These are phyloP conservation scores for Neofusicoccum sp. DNA, from an alignment of 2,329 filamentous ascomycete species.

Conservation along the genomic window DNA sequence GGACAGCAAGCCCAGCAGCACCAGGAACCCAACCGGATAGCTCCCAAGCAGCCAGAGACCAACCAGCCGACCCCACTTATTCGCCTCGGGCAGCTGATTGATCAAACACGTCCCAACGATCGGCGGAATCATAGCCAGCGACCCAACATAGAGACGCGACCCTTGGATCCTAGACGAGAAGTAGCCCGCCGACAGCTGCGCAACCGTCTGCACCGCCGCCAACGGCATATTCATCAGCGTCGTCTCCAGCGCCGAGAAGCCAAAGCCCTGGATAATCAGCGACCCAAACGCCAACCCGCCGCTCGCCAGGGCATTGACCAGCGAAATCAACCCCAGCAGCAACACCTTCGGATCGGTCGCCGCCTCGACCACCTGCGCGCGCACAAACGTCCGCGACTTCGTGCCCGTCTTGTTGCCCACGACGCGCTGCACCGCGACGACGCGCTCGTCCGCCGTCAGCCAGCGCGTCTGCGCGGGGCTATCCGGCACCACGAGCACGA, in stretches of 20 bases:
- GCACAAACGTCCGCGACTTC: constrained; percentile 49
- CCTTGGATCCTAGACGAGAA: constrained; percentile 56
- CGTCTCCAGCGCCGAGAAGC: constrained; percentile 55
- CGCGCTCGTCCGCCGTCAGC: constrained; percentile 54
- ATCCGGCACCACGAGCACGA: constrained; percentile 58
- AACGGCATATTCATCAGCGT: constrained; percentile 63
- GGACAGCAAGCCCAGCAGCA: constrained; percentile 61
- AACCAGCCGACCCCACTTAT: constrained; percentile 53
- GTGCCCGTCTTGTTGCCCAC: constrained; percentile 44
- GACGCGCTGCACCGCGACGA: constrained; percentile 57
- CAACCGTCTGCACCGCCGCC: constrained; percentile 59
- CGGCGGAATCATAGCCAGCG: constrained; percentile 55
- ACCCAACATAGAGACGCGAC: constrained; percentile 49
- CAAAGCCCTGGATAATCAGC: constrained; percentile 58
- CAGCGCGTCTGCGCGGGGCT: constrained; percentile 62
- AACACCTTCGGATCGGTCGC: constrained; percentile 58
- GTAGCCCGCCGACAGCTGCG: constrained; percentile 58
- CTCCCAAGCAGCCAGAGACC: constrained; percentile 62
- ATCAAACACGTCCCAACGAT: constrained; percentile 58
- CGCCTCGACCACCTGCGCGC: constrained; percentile 52
- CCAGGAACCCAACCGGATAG: constrained; percentile 59
- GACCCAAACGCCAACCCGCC: constrained; percentile 60
- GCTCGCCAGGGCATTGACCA: constrained; percentile 35
- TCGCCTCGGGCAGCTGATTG: constrained; percentile 44
- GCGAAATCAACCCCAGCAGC: constrained; percentile 44